Evolutionary conservation across 129 eudicot genomes (phyloP).

Genomic region (Heracleum sosnowskyi): DNA sequence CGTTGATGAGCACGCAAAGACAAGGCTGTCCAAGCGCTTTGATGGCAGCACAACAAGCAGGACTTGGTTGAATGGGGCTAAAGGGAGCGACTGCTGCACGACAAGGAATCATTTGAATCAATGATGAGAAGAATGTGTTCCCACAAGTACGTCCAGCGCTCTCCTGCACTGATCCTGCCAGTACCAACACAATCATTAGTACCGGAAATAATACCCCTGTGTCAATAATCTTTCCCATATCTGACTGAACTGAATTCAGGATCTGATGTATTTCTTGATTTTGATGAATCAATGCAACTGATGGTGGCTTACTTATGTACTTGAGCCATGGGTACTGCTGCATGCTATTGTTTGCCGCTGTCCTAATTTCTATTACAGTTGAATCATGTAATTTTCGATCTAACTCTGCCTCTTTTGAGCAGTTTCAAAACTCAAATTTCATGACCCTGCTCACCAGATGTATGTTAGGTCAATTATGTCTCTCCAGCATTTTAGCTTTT

Average conservation of each 20-base stretch:
- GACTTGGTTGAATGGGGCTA: constrained; percentile 72
- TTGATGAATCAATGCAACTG: background rate
- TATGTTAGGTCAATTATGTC: background rate
- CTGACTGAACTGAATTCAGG: background rate
- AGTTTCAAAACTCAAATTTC: constrained; percentile 35
- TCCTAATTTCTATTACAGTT: constrained; percentile 41
- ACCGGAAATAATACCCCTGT: constrained; percentile 13
- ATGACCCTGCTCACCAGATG: constrained; percentile 21
- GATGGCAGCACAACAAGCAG: constrained; percentile 73
- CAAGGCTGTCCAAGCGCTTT: constrained; percentile 87
- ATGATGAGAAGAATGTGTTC: constrained; percentile 81
- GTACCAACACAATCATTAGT: constrained; percentile 32
- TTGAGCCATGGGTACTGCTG: constrained; percentile 12
- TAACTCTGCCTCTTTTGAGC: constrained; percentile 4
- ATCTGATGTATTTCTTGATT: background rate
- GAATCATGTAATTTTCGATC: constrained; percentile 26
- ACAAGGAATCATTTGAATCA: constrained; percentile 91
- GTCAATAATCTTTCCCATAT: constrained; percentile 22
- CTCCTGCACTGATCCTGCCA: constrained; percentile 31
- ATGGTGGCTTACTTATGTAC: constrained; percentile 16
- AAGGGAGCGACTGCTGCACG: constrained; percentile 77
- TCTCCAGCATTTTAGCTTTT: background rate
- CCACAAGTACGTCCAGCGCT: constrained; percentile 45
- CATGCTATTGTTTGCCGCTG: constrained; percentile 19
- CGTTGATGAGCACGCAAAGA: constrained; percentile 77